Evolutionary conservation across 768 basidiomycete species (phyloP).

Genomic region (Mycena metata): DNA sequence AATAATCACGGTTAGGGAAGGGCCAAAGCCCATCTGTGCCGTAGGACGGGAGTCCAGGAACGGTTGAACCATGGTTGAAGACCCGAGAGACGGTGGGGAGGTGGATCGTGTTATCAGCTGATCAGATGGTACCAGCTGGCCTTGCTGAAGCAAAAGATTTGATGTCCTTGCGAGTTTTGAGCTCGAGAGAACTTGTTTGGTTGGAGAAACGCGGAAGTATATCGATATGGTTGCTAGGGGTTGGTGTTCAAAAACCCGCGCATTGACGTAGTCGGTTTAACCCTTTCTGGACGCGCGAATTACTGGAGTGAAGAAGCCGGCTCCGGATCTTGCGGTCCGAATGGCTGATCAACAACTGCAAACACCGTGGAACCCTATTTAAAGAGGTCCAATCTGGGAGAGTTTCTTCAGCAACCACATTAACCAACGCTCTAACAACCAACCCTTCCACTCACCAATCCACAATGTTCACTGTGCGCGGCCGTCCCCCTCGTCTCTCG

Average conservation of each 20-base stretch:
- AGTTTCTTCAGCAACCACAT: constrained; percentile 31
- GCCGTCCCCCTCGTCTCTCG: constrained; percentile 37
- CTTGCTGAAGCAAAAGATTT: neutral
- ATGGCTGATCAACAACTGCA: constrained; percentile 10
- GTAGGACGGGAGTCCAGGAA: neutral
- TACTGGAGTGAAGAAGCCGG: constrained; percentile 20
- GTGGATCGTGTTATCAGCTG: constrained; percentile 12
- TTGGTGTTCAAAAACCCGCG: too few relatives aligned
- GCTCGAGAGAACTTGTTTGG: too few relatives aligned
- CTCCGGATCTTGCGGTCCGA: neutral
- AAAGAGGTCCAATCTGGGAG: neutral
- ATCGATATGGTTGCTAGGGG: too few relatives aligned
- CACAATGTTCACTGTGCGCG: constrained; percentile 56
- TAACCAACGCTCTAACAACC: constrained; percentile 31
- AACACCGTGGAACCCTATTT: constrained; percentile 17
- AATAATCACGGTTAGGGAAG: neutral
- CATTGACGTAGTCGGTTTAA: too few relatives aligned
- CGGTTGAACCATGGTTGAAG: constrained; percentile 1
- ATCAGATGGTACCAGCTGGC: neutral
- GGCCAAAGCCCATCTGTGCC: neutral
- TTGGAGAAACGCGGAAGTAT: too few relatives aligned
- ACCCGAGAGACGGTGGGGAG: constrained; percentile 6
- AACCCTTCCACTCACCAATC: constrained; percentile 27
- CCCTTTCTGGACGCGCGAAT: constrained; percentile 23
- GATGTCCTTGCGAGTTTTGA: too few relatives aligned